These are phyloP conservation scores for Neurospora sp. DNA, from an alignment of 495 filamentous ascomycete species.

Conservation along the genomic window DNA sequence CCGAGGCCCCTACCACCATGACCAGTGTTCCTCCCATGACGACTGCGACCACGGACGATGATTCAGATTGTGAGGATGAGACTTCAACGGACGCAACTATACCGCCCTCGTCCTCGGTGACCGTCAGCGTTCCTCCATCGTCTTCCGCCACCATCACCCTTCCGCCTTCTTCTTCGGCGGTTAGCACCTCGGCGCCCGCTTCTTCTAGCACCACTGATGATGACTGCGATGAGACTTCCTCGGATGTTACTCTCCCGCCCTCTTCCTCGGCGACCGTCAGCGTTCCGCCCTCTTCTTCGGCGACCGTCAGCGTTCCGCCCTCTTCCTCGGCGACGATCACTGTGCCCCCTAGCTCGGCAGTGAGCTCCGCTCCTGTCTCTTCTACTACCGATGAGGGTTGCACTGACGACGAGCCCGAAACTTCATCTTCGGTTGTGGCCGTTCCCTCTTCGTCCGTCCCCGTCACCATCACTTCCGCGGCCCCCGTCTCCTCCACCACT, in stretches of 20 bases:
- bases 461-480: conserved; percentile 1
- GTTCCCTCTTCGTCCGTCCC: not conserved
- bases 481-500: not conserved
- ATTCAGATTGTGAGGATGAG: not conserved
- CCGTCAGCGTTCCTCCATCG: too few species aligned
- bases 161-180: too few species aligned
- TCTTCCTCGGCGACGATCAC: not conserved
- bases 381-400: not conserved
- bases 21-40: not conserved
- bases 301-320: not conserved
- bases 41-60: not conserved
- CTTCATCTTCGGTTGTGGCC: not conserved
- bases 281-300: not conserved
- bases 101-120: too few species aligned
- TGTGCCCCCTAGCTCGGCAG: not conserved
- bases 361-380: not conserved
- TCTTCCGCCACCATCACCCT: too few species aligned
- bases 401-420: not conserved
- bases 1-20: conserved; percentile 1
- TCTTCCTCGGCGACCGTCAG: not conserved
- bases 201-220: conserved; percentile 14
- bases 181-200: not conserved
- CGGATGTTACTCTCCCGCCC: not conserved
- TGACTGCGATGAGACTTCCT: not conserved
- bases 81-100: too few species aligned